Conservation (phyloP, 2,329 filamentous ascomycete genomes). For the Fusarium sp. region DNA sequence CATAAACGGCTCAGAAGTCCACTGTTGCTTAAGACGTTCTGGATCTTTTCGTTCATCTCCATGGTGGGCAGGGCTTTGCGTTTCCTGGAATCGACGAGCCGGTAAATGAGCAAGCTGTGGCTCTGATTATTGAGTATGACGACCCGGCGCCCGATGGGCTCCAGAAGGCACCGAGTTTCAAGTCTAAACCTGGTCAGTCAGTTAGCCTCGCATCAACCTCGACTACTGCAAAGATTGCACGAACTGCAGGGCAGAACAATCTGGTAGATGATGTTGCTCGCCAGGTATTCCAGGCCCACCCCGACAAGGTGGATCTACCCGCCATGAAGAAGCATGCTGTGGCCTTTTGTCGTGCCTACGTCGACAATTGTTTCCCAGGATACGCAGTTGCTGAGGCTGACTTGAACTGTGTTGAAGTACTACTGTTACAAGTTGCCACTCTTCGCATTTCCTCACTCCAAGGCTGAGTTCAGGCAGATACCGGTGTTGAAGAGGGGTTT, state of each 20-base stretch:
- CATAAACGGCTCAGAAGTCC: too few relatives aligned
- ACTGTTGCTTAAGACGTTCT: too few relatives aligned
- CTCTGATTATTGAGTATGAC: too few relatives aligned
- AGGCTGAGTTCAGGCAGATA: constrained; percentile 7
- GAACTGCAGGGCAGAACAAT: not conserved
- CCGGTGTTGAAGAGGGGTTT: not conserved
- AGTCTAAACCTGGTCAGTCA: not conserved
- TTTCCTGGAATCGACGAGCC: too few relatives aligned
- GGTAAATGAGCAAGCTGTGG: too few relatives aligned
- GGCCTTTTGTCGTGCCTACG: constrained; percentile 21
- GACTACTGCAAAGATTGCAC: not conserved
- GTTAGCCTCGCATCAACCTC: not conserved
- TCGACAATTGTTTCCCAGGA: constrained; percentile 1
- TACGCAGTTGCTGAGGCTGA: not conserved
- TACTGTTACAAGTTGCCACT: constrained; percentile 22
- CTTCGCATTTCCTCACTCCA: constrained; percentile 23
- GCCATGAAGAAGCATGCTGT: constrained; percentile 25
- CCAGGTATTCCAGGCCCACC: not conserved
- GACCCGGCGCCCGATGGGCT: not conserved
- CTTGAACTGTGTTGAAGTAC: constrained; percentile 18
- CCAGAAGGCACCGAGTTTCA: not conserved
- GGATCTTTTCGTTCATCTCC: too few relatives aligned
- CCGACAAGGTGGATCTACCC: not conserved
- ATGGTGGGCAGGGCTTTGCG: too few relatives aligned
- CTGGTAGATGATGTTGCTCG: not conserved